Base-by-base conservation (phyloP, 345 rosid species). In the Ailanthus altissimus region DNA sequence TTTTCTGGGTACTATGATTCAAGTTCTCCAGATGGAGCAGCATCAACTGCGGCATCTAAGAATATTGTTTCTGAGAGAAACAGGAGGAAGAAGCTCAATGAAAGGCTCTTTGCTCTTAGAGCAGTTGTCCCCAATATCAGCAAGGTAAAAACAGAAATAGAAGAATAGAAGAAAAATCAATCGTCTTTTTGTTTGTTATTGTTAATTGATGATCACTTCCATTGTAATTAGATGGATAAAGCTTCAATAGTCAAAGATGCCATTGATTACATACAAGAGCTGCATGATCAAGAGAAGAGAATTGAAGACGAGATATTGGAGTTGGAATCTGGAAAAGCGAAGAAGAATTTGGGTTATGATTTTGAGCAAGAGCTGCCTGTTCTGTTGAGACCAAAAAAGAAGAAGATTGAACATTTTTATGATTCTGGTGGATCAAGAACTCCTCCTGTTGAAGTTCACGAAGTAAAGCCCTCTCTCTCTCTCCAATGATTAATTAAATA, bases 181-280 rank as follows among this genome's bases (percentile, higher is more conserved):
- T 6, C 8, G 8, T 20, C 59, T 1, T 54, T n/a, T 16, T 7
- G 8, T 54, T 54, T 54, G 6, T 10, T 10, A 1, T 16, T 51
- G 8, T 51, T 0, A 51, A 54, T 5, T 54, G 59, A 6, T 54
- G 57, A 2, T 54, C 25, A 49, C 3, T 49, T 32, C 38, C 1
- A 32, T 32, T 32, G 38, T 42, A 20, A 72, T 10, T 76, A 96
- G 99, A 96, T 96, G 99, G 99, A 96, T 76, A 96, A 92, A 86
- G 99, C 99, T 18, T 96, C 99, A n/a, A 96, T 96, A 79, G 86
- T 96, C 73, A 96, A 91, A 81, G 99, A 96, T 43, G 98, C 99
- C 6, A 96, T 96, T 20, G 90, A 89, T 59, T 93, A 96, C 81
- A 93, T 96, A 66, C 88, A 93, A 79, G 93, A 92, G 54, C 75